Conservation (phyloP, 2,329 filamentous ascomycete species). For the Sclerotiophoma versabilis region DNA sequence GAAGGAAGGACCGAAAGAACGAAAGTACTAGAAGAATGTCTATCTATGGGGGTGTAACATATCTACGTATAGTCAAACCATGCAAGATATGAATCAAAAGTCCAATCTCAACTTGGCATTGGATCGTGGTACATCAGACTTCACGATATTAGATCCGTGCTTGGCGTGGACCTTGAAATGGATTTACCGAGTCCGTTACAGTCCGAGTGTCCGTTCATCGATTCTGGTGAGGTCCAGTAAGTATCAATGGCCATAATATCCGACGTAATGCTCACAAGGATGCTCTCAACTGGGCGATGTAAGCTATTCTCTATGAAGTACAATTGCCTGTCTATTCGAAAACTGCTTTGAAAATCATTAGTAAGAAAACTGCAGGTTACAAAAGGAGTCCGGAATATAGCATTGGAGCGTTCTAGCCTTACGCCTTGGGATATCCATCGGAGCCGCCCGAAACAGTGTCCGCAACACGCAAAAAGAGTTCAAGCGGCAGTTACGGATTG, state of each 20-base stretch:
- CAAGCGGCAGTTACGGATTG: not conserved
- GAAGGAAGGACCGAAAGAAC: not conserved
- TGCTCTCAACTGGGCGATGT: not conserved
- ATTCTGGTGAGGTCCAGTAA: not conserved
- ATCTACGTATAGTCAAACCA: not conserved
- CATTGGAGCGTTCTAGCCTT: not conserved
- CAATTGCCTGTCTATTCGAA: not conserved
- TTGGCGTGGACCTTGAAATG: not conserved
- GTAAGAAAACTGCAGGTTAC: not conserved
- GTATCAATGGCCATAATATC: not conserved
- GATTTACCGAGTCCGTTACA: not conserved
- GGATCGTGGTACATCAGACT: not conserved
- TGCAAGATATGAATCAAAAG: not conserved
- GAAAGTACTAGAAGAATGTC: too few relatives aligned
- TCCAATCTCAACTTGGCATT: not conserved
- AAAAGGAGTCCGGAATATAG: not conserved
- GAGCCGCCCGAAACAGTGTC: not conserved
- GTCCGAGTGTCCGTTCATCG: not conserved
- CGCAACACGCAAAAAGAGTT: not conserved
- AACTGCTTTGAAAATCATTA: not conserved
- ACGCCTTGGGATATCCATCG: not conserved
- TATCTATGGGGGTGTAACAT: too few relatives aligned
- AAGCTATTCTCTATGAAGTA: not conserved
- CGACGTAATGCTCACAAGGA: not conserved
- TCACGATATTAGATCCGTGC: not conserved